These are phyloP conservation scores for Metarhizium robertsii DNA, from an alignment of 2,329 filamentous ascomycete genomes.

Conservation along the genomic window DNA sequence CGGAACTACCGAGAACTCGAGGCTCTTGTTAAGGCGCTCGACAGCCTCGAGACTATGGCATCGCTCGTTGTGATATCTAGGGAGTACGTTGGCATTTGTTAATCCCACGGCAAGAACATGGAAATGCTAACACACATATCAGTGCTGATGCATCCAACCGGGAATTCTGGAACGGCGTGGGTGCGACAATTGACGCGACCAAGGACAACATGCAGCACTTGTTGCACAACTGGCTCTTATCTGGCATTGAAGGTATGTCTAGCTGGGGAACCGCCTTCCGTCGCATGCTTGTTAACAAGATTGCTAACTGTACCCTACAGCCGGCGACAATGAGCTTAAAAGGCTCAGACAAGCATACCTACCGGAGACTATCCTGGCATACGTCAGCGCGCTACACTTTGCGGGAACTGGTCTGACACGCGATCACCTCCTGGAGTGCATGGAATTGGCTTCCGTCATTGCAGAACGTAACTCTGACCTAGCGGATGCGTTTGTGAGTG, in stretches of 20 bases:
- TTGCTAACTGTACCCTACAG: not conserved
- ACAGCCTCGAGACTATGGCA: conserved; percentile 58
- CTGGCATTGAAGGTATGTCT: conserved; percentile 43
- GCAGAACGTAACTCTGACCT: conserved; percentile 63
- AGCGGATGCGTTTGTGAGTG: conserved; percentile 52
- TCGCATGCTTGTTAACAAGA: not conserved
- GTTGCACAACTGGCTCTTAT: conserved; percentile 55
- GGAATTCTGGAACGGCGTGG: conserved; percentile 46
- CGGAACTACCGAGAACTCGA: conserved; percentile 61
- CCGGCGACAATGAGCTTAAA: conserved; percentile 50
- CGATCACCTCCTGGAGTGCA: conserved; percentile 70
- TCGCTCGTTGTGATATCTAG: conserved; percentile 41
- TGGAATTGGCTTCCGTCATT: conserved; percentile 73
- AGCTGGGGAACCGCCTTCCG: not conserved
- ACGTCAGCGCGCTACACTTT: conserved; percentile 71
- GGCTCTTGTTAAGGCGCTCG: conserved; percentile 53
- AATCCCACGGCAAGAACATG: not conserved
- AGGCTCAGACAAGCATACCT: conserved; percentile 69
- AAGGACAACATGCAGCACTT: conserved; percentile 51
- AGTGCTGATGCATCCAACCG: conserved; percentile 28
- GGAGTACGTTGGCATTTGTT: conserved; percentile 34
- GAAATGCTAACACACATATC: not conserved
- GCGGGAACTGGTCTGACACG: conserved; percentile 66
- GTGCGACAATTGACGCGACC: conserved; percentile 41
- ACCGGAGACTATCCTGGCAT: conserved; percentile 77